Evolutionary conservation across 768 basidiomycete genomes (phyloP).

Genomic region (Leccinum subtestaceum): DNA sequence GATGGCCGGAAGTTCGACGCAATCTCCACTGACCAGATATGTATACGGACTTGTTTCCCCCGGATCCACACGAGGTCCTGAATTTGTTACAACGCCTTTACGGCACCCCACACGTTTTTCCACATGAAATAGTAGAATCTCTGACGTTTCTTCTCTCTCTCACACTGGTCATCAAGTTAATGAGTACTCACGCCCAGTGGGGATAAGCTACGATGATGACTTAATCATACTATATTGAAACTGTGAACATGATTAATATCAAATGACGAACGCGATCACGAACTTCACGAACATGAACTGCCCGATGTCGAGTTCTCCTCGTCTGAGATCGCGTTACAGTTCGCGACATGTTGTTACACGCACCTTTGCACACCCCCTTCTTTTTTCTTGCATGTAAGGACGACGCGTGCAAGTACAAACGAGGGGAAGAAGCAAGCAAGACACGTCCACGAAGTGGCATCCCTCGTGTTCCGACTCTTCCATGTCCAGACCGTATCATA

Average conservation of each 20-base stretch:
- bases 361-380: not conserved
- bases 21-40: constrained; percentile 5
- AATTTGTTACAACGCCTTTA: no score
- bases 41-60: no score
- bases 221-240: not conserved
- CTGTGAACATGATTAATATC: no score
- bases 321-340: not conserved
- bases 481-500: not conserved
- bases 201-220: no score
- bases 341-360: not conserved
- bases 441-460: constrained; percentile 52
- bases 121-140: not conserved
- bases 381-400: constrained; percentile 36
- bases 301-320: constrained; percentile 27
- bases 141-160: not conserved
- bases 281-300: constrained; percentile 3
- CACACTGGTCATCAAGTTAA: not conserved
- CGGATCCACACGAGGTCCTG: no score
- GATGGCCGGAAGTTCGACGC: not conserved
- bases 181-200: no score
- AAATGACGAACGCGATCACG: not conserved
- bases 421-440: constrained; percentile 50
- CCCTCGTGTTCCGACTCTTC: not conserved
- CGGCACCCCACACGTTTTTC: no score
- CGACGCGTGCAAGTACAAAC: constrained; percentile 49